Base-by-base conservation (phyloP, 2,329 filamentous ascomycete species). In the Ophiosphaerella korrae region DNA sequence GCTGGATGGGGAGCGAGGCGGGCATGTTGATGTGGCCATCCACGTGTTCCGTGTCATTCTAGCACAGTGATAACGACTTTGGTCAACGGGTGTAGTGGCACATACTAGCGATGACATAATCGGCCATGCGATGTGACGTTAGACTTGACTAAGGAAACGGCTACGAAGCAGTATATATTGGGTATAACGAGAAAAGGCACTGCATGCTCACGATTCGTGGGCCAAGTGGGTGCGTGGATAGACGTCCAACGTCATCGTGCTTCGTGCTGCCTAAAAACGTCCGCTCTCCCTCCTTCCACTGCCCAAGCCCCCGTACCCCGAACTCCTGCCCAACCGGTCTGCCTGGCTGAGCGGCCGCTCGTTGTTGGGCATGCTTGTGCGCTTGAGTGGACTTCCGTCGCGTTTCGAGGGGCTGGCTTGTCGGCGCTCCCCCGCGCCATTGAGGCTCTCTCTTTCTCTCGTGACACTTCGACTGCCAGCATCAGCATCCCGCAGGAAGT, bases 341-440 rank as follows among this genome's bases (percentile, higher is more conserved):
- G 56, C 45, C 38, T 60, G 53, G 3, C 50, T 53, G 7, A 50
- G 29, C n/a, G 53, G 39, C 38, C 53, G 47, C 18, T 64, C 51
- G 23, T 38, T 51, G 18, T 41, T 53, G 18, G 75, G 72, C 45
- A 73, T 76, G 53, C 73, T 77, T 42, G 72, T 69, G 16, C 75
- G 66, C 67, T 80, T 80, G 53, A 79, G 42, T 13, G 77, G 76
- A 55, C 76, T 79, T 0, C 73, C 73, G 8, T 71, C 72, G 24
- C 68, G 57, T 50, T 67, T 69, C 34, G 47, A 59, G 2, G 76
- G 74, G 51, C 73, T 77, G 2, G 63, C 64, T 32, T 60, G 50
- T 40, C 62, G 60, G 38, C 63, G 58, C 48, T 70, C 64, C 13
- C 63, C 62, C 14, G 57, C 52, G 2, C 65, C 66, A 5, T 63